phyloP scores from a whole-genome alignment of 2,329 filamentous ascomycete species.

The Colletotrichum sp. region DNA sequence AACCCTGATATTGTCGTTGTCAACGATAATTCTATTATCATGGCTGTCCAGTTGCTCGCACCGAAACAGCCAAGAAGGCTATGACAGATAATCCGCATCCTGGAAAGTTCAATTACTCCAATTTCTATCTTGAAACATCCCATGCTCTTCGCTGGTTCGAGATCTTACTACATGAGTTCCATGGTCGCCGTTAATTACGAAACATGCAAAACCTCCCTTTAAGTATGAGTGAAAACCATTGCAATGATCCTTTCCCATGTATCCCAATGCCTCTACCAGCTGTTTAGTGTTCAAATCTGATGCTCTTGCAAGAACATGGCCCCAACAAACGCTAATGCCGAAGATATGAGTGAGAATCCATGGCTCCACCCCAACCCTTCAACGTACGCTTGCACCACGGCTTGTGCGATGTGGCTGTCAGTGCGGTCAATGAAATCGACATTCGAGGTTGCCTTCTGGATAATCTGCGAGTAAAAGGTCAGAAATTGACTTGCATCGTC shows the following conservation, averaged over 20 bases:
- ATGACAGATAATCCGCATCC: neutral
- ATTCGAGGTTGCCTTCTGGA: conserved; percentile 34
- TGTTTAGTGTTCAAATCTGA: conserved; percentile 2
- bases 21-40: neutral
- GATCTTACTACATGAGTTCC: neutral
- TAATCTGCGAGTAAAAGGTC: conserved; percentile 28
- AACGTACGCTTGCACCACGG: conserved; percentile 36
- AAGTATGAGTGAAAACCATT: neutral
- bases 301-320: conserved; percentile 32
- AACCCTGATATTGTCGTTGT: neutral
- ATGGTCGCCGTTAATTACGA: neutral
- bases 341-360: conserved; percentile 33
- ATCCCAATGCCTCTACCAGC: neutral
- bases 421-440: conserved; percentile 34
- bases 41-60: neutral
- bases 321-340: conserved; percentile 27
- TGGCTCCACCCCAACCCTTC: conserved; percentile 39
- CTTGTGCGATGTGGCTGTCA: conserved; percentile 27
- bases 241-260: neutral
- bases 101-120: neutral
- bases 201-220: neutral
- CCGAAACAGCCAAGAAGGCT: neutral
- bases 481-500: neutral
- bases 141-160: neutral
- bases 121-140: neutral